A percentile compares a stretch with the other conserved stretches of the same genome.
phyloP scores from a whole-genome alignment of 108 stramenopile species.

The Hondaea fermentalgiana region DNA sequence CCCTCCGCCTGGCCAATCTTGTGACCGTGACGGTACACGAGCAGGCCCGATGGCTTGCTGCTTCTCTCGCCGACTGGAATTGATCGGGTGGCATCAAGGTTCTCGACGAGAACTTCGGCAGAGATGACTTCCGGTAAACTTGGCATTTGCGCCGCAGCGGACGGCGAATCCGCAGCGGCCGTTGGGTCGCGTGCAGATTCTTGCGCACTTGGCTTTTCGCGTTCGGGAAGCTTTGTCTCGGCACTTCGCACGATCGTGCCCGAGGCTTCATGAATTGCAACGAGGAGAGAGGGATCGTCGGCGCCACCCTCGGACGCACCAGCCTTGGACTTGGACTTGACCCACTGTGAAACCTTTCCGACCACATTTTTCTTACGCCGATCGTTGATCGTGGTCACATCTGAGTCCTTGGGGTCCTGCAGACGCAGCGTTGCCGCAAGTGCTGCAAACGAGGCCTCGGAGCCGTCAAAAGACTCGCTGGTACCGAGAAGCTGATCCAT shows the following conservation, averaged over 20 bases:
- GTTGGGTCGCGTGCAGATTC: no score
- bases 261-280: background rate
- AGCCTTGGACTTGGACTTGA: no score
- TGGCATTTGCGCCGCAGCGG: background rate
- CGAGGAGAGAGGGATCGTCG: background rate
- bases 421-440: background rate
- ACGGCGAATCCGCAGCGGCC: no score
- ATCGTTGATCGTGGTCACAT: no score
- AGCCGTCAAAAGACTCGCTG: background rate
- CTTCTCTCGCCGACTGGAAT: background rate
- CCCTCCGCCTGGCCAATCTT: background rate
- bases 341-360: no score
- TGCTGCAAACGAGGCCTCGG: background rate
- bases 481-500: background rate
- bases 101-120: background rate
- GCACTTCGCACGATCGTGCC: background rate
- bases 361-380: no score
- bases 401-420: background rate
- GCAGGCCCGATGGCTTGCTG: background rate
- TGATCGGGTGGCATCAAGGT: background rate
- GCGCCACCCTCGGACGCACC: no score
- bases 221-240: background rate
- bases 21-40: background rate
- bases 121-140: background rate
- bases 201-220: no score